Evolutionary conservation across 116 monocot genomes (phyloP), one percentile per base, ranked within the genome.

Genomic region (Zostera marina): DNA sequence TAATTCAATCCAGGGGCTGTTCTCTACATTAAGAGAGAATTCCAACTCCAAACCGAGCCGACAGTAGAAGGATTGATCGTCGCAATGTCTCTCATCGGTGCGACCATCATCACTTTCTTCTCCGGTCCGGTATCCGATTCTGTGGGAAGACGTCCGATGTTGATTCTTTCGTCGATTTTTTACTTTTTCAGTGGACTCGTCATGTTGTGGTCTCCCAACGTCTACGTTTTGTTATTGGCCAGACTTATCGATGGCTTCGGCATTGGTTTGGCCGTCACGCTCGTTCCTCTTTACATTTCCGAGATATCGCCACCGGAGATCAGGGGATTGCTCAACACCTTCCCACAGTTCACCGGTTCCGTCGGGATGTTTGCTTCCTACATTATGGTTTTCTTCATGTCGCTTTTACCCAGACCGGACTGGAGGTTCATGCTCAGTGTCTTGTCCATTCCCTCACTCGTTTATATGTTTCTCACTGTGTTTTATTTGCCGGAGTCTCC

Each of bases 401-500:
- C 88, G 5, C 72, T 94, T 52, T 55, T 67, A 66, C 45, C 25
- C 0, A 68, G 73, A 12, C 81, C 84, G 12, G 67, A 73, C 49
- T 94, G 88, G 94, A 76, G 88, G 54, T 9, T 81, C 67, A 84
- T 94, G 88, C 82, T 84, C 13, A 79, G 94, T 40, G 68, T 84
- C 44, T 71, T 94, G 16, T 94, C 75, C 9, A 60, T 82, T 56
- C 94, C 94, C 9, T 88, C 88, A 1, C 73, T 94, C 22, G 0
- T 84, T 8, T 94, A 77, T 68, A 75, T 87, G 19, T 51, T 66
- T 6, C 52, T 94, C 49, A 88, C 68, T 12, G 21, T 82, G 26
- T 75, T 94, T 56, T 94, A 71, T 74, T 58, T 94, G 63, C 94
- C 94, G 1, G 94, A 94, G 58, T 93, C 93, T 3, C 88, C 93